These are phyloP conservation scores for Ceratobasidium sp. DNA, from an alignment of 1,284 basidiomycete genomes.

Conservation along the genomic window DNA sequence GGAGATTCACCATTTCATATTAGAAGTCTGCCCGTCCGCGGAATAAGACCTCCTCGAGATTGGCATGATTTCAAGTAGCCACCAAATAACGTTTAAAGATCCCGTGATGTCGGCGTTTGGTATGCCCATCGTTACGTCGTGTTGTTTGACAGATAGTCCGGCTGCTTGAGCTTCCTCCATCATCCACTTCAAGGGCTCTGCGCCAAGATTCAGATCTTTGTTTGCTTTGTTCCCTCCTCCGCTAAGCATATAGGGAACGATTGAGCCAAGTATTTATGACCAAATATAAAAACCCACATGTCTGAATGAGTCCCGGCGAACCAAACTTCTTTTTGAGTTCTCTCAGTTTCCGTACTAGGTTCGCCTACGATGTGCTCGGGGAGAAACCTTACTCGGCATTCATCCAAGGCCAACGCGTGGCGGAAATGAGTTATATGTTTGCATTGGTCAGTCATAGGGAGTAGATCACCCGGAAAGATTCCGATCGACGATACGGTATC, in stretches of 20 bases:
- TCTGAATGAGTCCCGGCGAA: slow-evolving; percentile 58
- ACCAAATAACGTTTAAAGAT: neutral
- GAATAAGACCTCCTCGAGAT: neutral
- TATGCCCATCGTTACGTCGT: neutral
- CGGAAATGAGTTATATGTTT: slow-evolving; percentile 59
- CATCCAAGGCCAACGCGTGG: slow-evolving; percentile 62
- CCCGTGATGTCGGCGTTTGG: neutral
- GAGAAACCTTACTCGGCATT: slow-evolving; percentile 60
- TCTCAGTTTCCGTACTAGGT: too few species aligned
- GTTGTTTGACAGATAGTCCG: neutral
- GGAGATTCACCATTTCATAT: neutral
- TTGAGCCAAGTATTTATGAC: neutral
- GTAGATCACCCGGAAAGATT: slow-evolving; percentile 52
- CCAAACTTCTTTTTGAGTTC: slow-evolving; percentile 57
- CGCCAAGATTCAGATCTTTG: slow-evolving; percentile 28
- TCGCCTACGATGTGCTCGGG: slow-evolving; percentile 57
- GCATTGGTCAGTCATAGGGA: slow-evolving; percentile 53
- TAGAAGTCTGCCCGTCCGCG: neutral
- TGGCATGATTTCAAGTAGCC: slow-evolving; percentile 1
- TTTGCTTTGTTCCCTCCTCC: slow-evolving; percentile 52
- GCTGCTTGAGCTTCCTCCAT: slow-evolving; percentile 46
- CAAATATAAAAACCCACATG: slow-evolving; percentile 52
- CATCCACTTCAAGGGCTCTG: slow-evolving; percentile 51
- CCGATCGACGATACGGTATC: slow-evolving; percentile 62
- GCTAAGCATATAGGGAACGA: slow-evolving; percentile 21